phyloP scores from a whole-genome alignment of 495 filamentous ascomycete species.

The Pseudomonodictys pantanalensis region DNA sequence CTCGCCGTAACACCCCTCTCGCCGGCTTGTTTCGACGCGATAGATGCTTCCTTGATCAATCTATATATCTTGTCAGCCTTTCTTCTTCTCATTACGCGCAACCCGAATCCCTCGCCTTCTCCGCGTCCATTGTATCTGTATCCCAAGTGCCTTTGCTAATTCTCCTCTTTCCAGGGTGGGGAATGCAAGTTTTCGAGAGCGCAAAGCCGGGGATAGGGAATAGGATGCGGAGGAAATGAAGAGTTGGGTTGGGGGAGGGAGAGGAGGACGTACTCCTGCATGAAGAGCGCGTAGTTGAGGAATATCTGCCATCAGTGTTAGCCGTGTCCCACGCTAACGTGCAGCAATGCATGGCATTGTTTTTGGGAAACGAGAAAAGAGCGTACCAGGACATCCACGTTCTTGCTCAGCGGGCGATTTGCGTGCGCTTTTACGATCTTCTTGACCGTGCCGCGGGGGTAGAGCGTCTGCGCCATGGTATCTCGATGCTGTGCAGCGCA shows the following conservation, averaged over 20 bases:
- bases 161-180: neutral
- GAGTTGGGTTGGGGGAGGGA: too few species aligned
- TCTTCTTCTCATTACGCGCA: neutral
- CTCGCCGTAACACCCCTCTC: constrained; percentile 71
- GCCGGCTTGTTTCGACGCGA: constrained; percentile 69
- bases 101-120: neutral
- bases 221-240: neutral
- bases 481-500: too few species aligned
- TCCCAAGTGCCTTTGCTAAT: neutral
- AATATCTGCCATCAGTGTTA: constrained; percentile 70
- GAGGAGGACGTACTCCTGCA: constrained; percentile 66
- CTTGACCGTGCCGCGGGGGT: constrained; percentile 80
- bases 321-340: too few species aligned
- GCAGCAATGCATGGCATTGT: neutral
- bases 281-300: constrained; percentile 84
- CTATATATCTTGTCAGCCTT: constrained; percentile 46
- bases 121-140: neutral
- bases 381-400: constrained; percentile 79
- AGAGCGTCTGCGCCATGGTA: constrained; percentile 48
- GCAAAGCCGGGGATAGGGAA: neutral
- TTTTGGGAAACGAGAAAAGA: too few species aligned
- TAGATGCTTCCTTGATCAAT: constrained; percentile 78
- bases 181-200: neutral
- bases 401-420: constrained; percentile 74
- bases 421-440: constrained; percentile 88